A percentile compares a stretch with the other conserved stretches of the same genome.
phyloP scores from a whole-genome alignment of 306 rosid species.

The Amphicarpaea edgeworthii region DNA sequence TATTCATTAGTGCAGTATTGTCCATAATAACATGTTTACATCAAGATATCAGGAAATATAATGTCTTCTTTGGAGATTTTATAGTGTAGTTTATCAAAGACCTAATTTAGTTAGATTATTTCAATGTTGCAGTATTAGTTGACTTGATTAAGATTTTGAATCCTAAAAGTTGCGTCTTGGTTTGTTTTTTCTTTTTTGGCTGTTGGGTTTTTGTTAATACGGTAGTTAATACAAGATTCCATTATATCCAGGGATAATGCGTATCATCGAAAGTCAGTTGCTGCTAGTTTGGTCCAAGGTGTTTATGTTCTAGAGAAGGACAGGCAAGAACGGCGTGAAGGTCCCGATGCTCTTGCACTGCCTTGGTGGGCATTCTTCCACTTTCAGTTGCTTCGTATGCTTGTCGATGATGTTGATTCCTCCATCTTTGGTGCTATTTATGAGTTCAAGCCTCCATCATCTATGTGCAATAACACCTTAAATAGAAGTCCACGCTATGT shows the following conservation, averaged over 20 bases:
- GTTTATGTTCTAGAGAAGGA: constrained; percentile 84
- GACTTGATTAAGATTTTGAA: neutral
- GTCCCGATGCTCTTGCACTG: constrained; percentile 70
- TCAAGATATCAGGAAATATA: constrained; percentile 3
- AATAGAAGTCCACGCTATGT: constrained; percentile 72
- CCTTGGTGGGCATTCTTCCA: constrained; percentile 94
- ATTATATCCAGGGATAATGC: constrained; percentile 66
- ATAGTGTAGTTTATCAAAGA: neutral
- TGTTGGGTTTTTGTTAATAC: constrained; percentile 27
- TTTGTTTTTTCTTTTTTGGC: constrained; percentile 3
- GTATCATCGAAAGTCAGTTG: constrained; percentile 76
- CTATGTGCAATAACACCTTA: constrained; percentile 48
- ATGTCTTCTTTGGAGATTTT: neutral
- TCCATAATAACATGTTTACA: constrained; percentile 3
- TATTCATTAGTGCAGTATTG: neutral
- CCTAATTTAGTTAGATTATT: constrained; percentile 3
- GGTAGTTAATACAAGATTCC: constrained; percentile 6
- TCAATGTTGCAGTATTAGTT: constrained; percentile 22
- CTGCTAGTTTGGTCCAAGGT: constrained; percentile 93
- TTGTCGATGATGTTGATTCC: constrained; percentile 78
- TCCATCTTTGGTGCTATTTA: constrained; percentile 88
- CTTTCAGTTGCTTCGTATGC: constrained; percentile 67
- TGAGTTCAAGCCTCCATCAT: constrained; percentile 75
- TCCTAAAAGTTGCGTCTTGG: constrained; percentile 6
- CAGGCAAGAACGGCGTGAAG: constrained; percentile 72